These are phyloP conservation scores for Yamadazyma taylorii DNA, from an alignment of 1,139 yeast species.

Conservation along the genomic window DNA sequence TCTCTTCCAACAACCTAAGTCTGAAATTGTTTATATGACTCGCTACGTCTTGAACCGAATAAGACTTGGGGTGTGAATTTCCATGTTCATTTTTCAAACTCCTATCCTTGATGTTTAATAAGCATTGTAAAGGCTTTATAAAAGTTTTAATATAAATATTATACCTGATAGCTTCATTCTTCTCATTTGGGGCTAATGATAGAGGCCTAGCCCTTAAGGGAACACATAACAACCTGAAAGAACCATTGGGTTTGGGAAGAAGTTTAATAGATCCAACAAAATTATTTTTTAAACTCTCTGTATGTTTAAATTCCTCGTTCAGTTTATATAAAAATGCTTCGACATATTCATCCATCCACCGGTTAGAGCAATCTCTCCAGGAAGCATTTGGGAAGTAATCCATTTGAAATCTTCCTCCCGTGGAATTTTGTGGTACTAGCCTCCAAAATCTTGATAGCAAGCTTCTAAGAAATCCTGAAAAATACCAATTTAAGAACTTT, in stretches of 20 bases:
- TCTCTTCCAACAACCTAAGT: conserved; percentile 15
- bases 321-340: conserved; percentile 24
- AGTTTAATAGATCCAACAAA: conserved; percentile 43
- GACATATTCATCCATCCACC: conserved; percentile 44
- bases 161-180: conserved; percentile 18
- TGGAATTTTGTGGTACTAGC: conserved; percentile 52
- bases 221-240: conserved; percentile 59
- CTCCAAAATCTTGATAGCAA: conserved; percentile 62
- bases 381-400: conserved; percentile 57
- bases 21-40: conserved; percentile 17
- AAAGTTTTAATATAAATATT: conserved; percentile 17
- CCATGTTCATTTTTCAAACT: conserved; percentile 15
- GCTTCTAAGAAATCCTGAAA: conserved; percentile 45
- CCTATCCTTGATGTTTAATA: conserved; percentile 17
- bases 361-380: conserved; percentile 52
- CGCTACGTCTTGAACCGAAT: conserved; percentile 29
- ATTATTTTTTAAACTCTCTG: conserved; percentile 11
- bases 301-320: conserved; percentile 10
- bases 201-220: conserved; percentile 39
- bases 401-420: conserved; percentile 13
- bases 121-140: conserved; percentile 23
- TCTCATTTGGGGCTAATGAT: conserved; percentile 6
- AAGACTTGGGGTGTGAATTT: conserved; percentile 25
- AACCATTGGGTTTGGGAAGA: conserved; percentile 52
- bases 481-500: conserved; percentile 59